A percentile compares a stretch with the other conserved stretches of the same genome.
These are phyloP conservation scores for Meyerozyma athensensis DNA, from an alignment of 1,139 yeast species.

Conservation along the genomic window DNA sequence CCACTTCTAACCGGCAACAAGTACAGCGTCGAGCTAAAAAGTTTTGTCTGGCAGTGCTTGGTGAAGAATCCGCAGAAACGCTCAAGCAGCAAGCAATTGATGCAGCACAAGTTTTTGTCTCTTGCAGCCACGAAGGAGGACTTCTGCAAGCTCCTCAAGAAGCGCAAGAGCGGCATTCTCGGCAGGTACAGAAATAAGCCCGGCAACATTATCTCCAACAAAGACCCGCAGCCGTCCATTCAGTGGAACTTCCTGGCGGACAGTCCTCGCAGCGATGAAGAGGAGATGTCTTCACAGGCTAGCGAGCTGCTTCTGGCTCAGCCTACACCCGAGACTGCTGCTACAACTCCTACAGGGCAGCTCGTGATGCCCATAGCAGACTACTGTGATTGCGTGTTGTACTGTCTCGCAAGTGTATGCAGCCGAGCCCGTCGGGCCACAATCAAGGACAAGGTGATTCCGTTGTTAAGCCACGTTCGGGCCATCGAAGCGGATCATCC, in stretches of 20 bases:
- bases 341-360: slow-evolving; percentile 10
- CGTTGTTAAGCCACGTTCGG: slow-evolving; percentile 32
- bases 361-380: neutral
- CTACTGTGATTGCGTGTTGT: slow-evolving; percentile 24
- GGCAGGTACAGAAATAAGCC: neutral
- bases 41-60: slow-evolving; percentile 57
- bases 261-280: slow-evolving; percentile 6
- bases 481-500: slow-evolving; percentile 51
- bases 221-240: neutral
- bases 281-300: neutral
- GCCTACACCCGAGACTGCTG: slow-evolving; percentile 4
- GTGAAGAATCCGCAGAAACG: slow-evolving; percentile 52
- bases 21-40: slow-evolving; percentile 49
- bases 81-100: slow-evolving; percentile 41
- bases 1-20: slow-evolving; percentile 46
- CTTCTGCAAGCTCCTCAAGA: neutral
- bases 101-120: slow-evolving; percentile 43
- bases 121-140: neutral
- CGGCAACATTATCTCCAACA: neutral
- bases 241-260: slow-evolving; percentile 9
- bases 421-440: slow-evolving; percentile 43
- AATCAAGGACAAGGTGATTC: slow-evolving; percentile 42
- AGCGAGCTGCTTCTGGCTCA: slow-evolving; percentile 1
- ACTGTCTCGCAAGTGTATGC: slow-evolving; percentile 40
- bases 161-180: neutral